A percentile compares a stretch with the other conserved stretches of the same genome.
phyloP scores from a whole-genome alignment of 2,329 filamentous ascomycete species.

The Meredithiella fracta region DNA sequence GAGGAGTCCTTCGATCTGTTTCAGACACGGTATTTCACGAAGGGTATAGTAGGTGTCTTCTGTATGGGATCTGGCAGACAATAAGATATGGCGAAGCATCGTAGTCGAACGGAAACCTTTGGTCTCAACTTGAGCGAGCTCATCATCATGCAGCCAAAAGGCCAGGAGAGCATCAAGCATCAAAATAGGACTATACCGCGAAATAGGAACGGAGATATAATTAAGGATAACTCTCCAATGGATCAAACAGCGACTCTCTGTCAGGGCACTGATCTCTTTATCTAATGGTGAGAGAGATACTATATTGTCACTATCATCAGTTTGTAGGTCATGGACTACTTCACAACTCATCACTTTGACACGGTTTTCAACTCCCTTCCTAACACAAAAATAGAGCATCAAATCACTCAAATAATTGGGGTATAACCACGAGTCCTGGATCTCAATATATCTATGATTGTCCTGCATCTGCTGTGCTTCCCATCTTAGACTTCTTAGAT shows the following conservation, averaged over 20 bases:
- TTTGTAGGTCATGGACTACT: no score
- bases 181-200: no score
- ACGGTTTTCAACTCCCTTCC: not conserved
- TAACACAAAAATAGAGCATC: not conserved
- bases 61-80: not conserved
- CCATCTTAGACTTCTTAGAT: not conserved
- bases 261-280: not conserved
- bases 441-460: not conserved
- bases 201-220: no score
- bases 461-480: not conserved
- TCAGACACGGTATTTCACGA: not conserved
- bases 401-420: not conserved
- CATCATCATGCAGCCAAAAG: no score
- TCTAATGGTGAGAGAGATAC: not conserved
- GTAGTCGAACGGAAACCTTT: no score
- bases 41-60: not conserved
- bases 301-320: not conserved
- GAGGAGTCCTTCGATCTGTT: not conserved
- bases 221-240: no score
- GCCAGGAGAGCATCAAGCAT: no score
- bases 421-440: constrained; percentile 1
- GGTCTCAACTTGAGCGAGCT: no score
- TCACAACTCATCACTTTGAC: not conserved
- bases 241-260: not conserved
- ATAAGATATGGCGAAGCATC: no score